Evolutionary conservation across 805 yeast genomes (phyloP), one percentile per base, ranked within the genome.

Genomic region (Monosporozyma yasuniensis): DNA sequence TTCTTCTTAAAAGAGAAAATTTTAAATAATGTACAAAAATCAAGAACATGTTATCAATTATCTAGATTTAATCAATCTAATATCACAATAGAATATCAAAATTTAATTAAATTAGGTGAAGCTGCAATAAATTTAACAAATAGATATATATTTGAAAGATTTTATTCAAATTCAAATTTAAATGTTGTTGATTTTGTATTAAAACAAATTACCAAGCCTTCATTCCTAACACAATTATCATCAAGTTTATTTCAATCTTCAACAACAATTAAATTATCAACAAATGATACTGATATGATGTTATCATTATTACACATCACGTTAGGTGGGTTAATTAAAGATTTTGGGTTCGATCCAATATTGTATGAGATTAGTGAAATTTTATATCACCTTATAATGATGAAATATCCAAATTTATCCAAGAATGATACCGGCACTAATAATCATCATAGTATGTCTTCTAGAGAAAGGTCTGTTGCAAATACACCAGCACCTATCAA

Each of bases 291-390:
- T 16, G 28, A 18, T 16, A 66, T 84, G 4, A 19, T 39, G n/a
- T 68, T 85, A 43, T 74, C 75, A 55, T 77, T 81, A 39, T 21
- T 47, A 12, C n/a, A 47, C n/a, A 16, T 47, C 12, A 42, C 12
- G 4, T n/a, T 85, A 19, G 95, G 93, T 2, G 81, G 84, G 9
- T 76, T 87, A 52, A 75, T 84, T 35, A 82, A 80, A 53, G 95
- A 87, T 64, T 87, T 82, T 68, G 95, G 95, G 1, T 87, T 87
- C 61, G 49, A 47, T 57, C 62, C 74, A 3, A 72, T 83, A 12
- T 67, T 84, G 49, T 73, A 74, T 51, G 81, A 84, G 1, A 63
- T 87, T 18, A 76, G 85, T 52, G 90, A 84, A 56, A 44, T 84
- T 2, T 76, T 84, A 56, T 83, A 81, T 60, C 80, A 76, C 48